A percentile compares a stretch with the other conserved stretches of the same genome.
phyloP scores from a whole-genome alignment of 148 eudicot species.

The Arctostaphylos glauca region DNA sequence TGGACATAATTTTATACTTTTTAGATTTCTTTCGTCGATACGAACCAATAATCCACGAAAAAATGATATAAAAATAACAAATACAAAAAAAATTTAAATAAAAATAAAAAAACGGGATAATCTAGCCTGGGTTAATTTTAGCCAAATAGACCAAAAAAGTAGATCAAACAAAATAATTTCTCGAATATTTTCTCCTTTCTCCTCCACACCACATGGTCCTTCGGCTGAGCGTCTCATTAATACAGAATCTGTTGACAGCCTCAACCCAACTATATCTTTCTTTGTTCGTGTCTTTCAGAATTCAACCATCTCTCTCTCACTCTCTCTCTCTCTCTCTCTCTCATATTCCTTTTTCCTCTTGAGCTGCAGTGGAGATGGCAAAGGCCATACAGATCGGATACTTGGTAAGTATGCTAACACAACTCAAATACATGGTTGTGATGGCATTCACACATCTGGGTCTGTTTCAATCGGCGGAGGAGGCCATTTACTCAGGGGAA shows the following conservation, averaged over 20 bases:
- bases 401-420: background rate
- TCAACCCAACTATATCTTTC: too few relatives aligned
- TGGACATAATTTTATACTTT: too few relatives aligned
- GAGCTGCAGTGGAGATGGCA: background rate
- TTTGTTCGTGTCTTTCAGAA: background rate
- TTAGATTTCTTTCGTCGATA: too few relatives aligned
- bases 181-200: background rate
- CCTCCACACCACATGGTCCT: background rate
- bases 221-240: background rate
- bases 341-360: too few relatives aligned
- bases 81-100: too few relatives aligned
- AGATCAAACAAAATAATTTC: background rate
- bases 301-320: background rate
- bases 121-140: too few relatives aligned
- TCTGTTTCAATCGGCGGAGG: constrained; percentile 7
- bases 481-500: background rate
- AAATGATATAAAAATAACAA: too few relatives aligned
- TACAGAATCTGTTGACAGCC: too few relatives aligned
- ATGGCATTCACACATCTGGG: constrained; percentile 8
- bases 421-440: constrained; percentile 4
- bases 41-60: too few relatives aligned
- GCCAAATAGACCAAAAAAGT: too few relatives aligned
- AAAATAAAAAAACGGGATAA: too few relatives aligned
- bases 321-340: background rate
- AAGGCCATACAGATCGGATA: constrained; percentile 8